Evolutionary conservation across 139 green algal genomes (phyloP), one percentile per base, ranked within the genome.

Genomic region (Chlorella sorokiniana): DNA sequence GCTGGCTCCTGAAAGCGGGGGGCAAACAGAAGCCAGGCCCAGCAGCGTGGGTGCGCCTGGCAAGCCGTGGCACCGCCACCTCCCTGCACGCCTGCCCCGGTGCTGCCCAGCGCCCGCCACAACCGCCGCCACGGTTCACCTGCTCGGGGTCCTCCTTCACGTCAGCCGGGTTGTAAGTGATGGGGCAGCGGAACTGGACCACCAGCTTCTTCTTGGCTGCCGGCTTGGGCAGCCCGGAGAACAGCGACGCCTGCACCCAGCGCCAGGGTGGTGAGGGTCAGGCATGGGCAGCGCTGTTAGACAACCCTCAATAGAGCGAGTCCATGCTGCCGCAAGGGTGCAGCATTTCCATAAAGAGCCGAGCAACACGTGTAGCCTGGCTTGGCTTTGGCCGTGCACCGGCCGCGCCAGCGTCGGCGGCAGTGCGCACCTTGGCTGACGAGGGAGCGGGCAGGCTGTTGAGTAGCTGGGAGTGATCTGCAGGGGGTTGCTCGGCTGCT

Each of bases 111-210:
- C 10, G 11, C 3, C 64, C 45, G 64, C 37, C 1, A 2, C 33
- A 9, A 9, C 40, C 25, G 27, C 29, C 25, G n/a, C 20, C 4
- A 7, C 44, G 9, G 10, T 38, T 3, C 65, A 74, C 78, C 41
- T 83, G 65, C 2, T 76, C 78, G 0, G 38, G 38, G 38, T 70
- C 74, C 0, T 37, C 20, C 56, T 71, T 71, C 29, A 69, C 64
- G 16, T 67, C 45, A 9, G 37, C 48, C 0, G 45, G 78, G 25
- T 69, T 65, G 33, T 77, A 83, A 35, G 31, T 83, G 48, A 83
- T 83, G 45, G 78, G 78, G 45, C 69, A 31, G 25, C 65, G 65
- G 48, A 83, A 83, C 65, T 83, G 64, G 27, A 76, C 78, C 45
- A 54, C 52, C 5, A 76, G 29, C 42, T 81, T 81, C 44, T 79